phyloP scores from a whole-genome alignment of 352 stramenopile genomes.

The Pythium insidiosum region DNA sequence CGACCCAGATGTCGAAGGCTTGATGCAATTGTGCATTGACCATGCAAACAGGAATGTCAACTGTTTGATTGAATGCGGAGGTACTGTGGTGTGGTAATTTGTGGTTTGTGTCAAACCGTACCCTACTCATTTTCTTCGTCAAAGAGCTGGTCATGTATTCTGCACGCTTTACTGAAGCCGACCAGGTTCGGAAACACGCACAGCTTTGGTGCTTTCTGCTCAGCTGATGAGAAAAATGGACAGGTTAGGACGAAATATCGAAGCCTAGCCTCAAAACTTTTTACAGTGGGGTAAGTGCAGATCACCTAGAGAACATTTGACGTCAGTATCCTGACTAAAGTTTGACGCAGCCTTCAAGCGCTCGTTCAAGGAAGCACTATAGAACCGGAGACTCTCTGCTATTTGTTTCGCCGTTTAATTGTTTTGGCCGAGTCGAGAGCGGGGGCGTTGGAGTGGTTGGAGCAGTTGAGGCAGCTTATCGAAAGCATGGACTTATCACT shows the following conservation, averaged over 20 bases:
- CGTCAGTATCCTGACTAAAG: no score
- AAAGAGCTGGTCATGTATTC: conserved; percentile 65
- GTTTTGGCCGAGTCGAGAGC: conserved; percentile 35
- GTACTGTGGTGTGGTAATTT: conserved; percentile 12
- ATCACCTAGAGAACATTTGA: no score
- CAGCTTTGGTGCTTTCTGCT: no score
- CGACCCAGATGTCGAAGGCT: conserved; percentile 39
- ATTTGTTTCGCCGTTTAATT: conserved; percentile 56
- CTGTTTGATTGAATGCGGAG: conserved; percentile 48
- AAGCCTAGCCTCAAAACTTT: no score
- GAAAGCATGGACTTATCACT: conserved; percentile 36
- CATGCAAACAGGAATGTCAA: conserved; percentile 18
- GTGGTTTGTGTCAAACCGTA: no score
- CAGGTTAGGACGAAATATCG: conserved; percentile 50
- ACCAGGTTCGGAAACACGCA: no score
- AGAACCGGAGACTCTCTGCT: conserved; percentile 29
- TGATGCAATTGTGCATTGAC: conserved; percentile 44
- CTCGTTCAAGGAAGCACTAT: conserved; percentile 33
- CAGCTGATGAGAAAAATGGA: no score
- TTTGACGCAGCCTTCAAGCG: conserved; percentile 59
- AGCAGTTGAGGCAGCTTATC: conserved; percentile 51
- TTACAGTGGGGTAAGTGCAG: no score
- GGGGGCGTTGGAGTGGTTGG: conserved; percentile 41
- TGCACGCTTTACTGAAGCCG: conserved; percentile 41
- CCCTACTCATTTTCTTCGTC: not conserved